Conservation (phyloP, 148 eudicot species). For the Oxyria digyna region DNA sequence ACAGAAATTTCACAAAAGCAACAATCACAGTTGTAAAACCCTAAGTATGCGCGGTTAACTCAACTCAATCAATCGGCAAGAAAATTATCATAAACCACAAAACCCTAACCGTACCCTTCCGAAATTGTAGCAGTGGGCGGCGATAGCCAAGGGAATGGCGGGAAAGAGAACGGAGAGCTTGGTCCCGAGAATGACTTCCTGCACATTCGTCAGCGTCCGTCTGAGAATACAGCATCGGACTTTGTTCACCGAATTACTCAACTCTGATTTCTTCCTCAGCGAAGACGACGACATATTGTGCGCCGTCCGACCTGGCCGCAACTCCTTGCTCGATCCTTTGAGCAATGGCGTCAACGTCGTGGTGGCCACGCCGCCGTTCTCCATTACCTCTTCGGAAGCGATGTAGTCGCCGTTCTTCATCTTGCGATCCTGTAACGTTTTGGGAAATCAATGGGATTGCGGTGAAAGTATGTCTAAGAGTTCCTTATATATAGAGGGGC, state of each 20-base stretch:
- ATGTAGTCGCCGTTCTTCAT: background rate
- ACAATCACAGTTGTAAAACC: background rate
- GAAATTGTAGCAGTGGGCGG: constrained; percentile 20
- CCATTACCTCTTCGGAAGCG: background rate
- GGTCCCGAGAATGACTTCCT: constrained; percentile 51
- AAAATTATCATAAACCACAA: background rate
- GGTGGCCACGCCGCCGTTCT: background rate
- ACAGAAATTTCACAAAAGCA: background rate
- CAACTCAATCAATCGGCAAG: background rate
- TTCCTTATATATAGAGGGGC: background rate
- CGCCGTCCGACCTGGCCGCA: constrained; percentile 29
- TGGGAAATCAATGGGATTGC: background rate
- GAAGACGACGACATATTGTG: constrained; percentile 46
- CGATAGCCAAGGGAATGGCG: constrained; percentile 40
- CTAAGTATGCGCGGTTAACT: background rate
- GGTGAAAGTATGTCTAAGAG: background rate
- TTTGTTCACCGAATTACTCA: constrained; percentile 22
- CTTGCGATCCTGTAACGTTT: background rate
- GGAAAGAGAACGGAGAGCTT: constrained; percentile 40
- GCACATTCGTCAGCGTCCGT: constrained; percentile 26
- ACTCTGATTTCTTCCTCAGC: constrained; percentile 37
- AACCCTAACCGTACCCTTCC: constrained; percentile 1
- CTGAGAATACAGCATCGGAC: constrained; percentile 18
- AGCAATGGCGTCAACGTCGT: background rate
- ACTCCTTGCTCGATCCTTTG: constrained; percentile 10